phyloP scores from a whole-genome alignment of 2,329 filamentous ascomycete genomes.

The Trichophyton simii region DNA sequence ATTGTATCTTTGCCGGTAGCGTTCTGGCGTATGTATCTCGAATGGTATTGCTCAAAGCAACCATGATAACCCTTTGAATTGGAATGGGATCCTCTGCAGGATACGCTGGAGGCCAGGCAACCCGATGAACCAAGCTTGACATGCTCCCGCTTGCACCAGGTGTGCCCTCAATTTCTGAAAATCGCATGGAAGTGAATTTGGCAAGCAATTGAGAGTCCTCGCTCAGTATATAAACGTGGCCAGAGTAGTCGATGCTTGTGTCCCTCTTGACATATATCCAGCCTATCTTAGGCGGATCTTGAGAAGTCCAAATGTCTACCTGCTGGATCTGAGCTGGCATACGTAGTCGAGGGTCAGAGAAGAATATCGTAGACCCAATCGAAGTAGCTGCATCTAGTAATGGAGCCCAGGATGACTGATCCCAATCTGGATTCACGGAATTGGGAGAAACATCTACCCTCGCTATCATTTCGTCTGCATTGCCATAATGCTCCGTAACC shows the following conservation, averaged over 20 bases:
- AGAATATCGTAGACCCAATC: background rate
- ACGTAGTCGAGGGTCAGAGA: background rate
- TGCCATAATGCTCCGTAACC: background rate
- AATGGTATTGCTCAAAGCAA: background rate
- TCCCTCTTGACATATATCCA: background rate
- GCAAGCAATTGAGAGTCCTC: background rate
- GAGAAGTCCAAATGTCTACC: background rate
- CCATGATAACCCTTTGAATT: background rate
- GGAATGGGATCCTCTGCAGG: background rate
- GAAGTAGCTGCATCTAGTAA: background rate
- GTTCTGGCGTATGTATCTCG: background rate
- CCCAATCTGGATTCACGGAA: background rate
- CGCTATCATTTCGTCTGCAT: background rate
- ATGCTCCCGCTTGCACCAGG: background rate
- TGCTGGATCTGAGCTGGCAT: background rate
- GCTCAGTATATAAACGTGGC: background rate
- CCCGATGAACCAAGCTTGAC: background rate
- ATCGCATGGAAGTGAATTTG: background rate
- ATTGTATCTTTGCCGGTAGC: background rate
- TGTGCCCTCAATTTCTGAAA: background rate
- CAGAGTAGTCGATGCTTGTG: background rate
- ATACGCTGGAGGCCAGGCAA: background rate
- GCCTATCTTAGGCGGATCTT: background rate
- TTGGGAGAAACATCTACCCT: background rate
- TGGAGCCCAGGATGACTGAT: background rate